Percentiles rank a stretch among this genome's conserved stretches.
phyloP scores from a whole-genome alignment of 495 filamentous ascomycete species.

The Jackrogersella minutella region DNA sequence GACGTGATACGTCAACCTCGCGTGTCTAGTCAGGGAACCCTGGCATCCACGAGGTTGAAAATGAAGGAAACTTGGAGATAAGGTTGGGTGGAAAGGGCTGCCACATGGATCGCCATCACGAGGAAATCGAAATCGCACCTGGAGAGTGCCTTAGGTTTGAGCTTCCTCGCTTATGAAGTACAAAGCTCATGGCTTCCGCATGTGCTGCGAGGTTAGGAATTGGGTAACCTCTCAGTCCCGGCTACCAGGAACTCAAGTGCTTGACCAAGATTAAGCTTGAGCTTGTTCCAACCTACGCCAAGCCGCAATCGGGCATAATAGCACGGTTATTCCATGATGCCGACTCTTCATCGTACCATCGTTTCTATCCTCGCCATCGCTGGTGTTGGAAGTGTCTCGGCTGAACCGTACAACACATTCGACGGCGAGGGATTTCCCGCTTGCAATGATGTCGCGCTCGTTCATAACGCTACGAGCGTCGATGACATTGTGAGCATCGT shows the following conservation, averaged over 20 bases:
- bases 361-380: constrained; percentile 20
- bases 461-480: constrained; percentile 53
- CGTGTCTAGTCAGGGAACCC: constrained; percentile 11
- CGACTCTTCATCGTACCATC: constrained; percentile 22
- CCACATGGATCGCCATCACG: constrained; percentile 18
- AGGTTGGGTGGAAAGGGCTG: constrained; percentile 17
- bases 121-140: constrained; percentile 12
- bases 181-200: constrained; percentile 23
- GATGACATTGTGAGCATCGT: constrained; percentile 54
- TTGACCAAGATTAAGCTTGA: constrained; percentile 8
- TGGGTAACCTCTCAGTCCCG: constrained; percentile 2
- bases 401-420: constrained; percentile 57
- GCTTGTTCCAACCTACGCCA: constrained; percentile 21
- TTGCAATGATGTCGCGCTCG: constrained; percentile 52
- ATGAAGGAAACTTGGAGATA: constrained; percentile 12
- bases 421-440: constrained; percentile 58
- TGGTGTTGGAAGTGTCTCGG: constrained; percentile 18
- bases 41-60: constrained; percentile 16
- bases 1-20: constrained; percentile 16
- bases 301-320: neutral
- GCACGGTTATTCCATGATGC: constrained; percentile 26
- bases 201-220: constrained; percentile 9
- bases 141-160: neutral
- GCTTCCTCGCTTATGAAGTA: constrained; percentile 16
- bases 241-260: constrained; percentile 7